Conservation (phyloP, 345 rosid genomes). For the Physaria fendleri region DNA sequence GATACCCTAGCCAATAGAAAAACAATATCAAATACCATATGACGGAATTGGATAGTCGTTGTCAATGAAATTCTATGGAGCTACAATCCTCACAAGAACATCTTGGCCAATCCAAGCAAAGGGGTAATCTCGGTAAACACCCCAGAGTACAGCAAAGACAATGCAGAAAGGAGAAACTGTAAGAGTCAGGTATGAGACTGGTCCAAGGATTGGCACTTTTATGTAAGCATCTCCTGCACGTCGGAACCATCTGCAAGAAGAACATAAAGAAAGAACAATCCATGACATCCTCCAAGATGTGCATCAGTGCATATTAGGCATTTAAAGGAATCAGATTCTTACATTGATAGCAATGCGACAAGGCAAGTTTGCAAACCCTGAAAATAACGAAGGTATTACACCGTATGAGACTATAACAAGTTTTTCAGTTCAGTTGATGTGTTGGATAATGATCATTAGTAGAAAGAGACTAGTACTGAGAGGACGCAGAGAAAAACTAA, state of each 20-base stretch:
- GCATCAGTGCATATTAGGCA: conserved; percentile 1
- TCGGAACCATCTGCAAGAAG: conserved; percentile 69
- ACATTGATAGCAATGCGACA: conserved; percentile 86
- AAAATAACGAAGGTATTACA: conserved; percentile 23
- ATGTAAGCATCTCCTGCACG: conserved; percentile 53
- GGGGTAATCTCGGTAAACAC: conserved; percentile 50
- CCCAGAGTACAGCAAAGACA: conserved; percentile 89
- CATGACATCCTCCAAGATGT: neutral
- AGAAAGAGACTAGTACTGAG: neutral
- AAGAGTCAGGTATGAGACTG: conserved; percentile 76
- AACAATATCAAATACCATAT: conserved; percentile 3
- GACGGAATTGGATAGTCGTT: neutral
- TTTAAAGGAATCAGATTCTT: conserved; percentile 16
- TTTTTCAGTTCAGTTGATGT: neutral
- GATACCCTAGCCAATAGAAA: conserved; percentile 60
- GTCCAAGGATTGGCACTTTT: conserved; percentile 87
- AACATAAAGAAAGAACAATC: neutral
- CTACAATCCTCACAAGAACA: conserved; percentile 62
- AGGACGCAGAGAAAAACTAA: neutral
- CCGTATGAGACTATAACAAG: conserved; percentile 4
- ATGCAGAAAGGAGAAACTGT: conserved; percentile 92
- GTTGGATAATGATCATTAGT: neutral
- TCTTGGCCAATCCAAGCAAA: conserved; percentile 99
- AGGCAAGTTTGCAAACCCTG: conserved; percentile 99
- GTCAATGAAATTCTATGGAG: neutral